Evolutionary conservation across 495 filamentous ascomycete genomes (phyloP).

Genomic region (Podospora australis): DNA sequence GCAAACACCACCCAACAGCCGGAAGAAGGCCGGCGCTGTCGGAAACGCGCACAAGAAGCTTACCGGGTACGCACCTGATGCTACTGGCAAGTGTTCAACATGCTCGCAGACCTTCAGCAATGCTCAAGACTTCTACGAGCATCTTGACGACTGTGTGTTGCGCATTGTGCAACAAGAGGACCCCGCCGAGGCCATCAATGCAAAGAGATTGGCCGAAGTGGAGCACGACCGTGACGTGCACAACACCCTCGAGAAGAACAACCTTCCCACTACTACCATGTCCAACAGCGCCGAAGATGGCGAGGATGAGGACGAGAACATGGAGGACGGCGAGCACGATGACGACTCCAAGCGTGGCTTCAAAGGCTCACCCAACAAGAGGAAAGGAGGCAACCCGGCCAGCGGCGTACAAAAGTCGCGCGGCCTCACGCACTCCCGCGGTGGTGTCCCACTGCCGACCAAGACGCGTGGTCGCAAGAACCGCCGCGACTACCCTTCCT

Average conservation of each 20-base stretch:
- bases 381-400: conserved; percentile 38
- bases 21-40: conserved; percentile 60
- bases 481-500: conserved; percentile 83
- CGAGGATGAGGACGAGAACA: conserved; percentile 54
- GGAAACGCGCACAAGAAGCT: conserved; percentile 47
- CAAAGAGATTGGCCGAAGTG: conserved; percentile 72
- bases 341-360: conserved; percentile 23
- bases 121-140: conserved; percentile 98
- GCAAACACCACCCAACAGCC: conserved; percentile 91
- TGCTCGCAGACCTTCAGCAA: conserved; percentile 87
- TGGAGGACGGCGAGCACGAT: conserved; percentile 37
- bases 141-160: conserved; percentile 96
- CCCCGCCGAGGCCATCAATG: conserved; percentile 92
- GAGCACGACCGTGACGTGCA: conserved; percentile 75
- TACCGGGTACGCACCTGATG: conserved; percentile 60
- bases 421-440: conserved; percentile 55
- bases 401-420: conserved; percentile 50
- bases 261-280: conserved; percentile 54
- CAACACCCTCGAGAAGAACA: conserved; percentile 78
- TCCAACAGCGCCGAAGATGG: conserved; percentile 58
- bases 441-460: conserved; percentile 51
- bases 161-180: conserved; percentile 97
- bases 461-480: conserved; percentile 68
- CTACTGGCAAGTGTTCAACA: conserved; percentile 92
- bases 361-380: conserved; percentile 27